phyloP scores from a whole-genome alignment of 495 filamentous ascomycete genomes.

The Penicillium macrosclerotiorum region DNA sequence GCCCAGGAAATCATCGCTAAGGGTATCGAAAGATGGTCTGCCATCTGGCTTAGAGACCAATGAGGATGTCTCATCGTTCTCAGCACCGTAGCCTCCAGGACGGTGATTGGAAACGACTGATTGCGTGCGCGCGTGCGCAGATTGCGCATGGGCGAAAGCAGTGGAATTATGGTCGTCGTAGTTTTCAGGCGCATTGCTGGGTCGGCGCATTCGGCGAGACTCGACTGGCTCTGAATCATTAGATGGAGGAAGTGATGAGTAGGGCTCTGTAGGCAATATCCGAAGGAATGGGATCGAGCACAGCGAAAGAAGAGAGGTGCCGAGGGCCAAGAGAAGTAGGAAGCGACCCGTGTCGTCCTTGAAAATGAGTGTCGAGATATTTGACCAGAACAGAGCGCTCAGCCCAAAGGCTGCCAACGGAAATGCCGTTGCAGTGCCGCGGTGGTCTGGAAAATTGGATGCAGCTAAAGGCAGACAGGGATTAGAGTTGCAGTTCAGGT shows the following conservation, averaged over 20 bases:
- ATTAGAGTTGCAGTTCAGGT: not conserved
- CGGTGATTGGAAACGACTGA: constrained; percentile 39
- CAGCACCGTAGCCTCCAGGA: constrained; percentile 26
- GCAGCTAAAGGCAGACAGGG: constrained; percentile 53
- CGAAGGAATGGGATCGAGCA: constrained; percentile 77
- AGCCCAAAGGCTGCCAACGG: constrained; percentile 90
- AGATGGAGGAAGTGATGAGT: constrained; percentile 58
- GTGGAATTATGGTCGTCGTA: constrained; percentile 55
- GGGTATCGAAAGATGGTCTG: constrained; percentile 27
- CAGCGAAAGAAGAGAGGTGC: constrained; percentile 74
- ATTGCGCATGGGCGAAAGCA: constrained; percentile 28
- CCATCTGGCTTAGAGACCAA: constrained; percentile 65
- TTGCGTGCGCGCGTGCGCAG: constrained; percentile 33
- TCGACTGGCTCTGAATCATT: constrained; percentile 42
- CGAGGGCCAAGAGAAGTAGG: constrained; percentile 73
- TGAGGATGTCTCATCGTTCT: constrained; percentile 75
- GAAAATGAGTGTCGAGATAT: constrained; percentile 72
- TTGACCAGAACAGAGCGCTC: constrained; percentile 94
- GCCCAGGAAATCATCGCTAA: constrained; percentile 40
- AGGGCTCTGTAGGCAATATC: constrained; percentile 61
- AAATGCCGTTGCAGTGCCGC: constrained; percentile 92
- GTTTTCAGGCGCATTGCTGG: constrained; percentile 44
- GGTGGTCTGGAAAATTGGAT: constrained; percentile 86
- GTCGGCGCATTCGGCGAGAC: constrained; percentile 60
- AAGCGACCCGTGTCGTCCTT: constrained; percentile 80